These are phyloP conservation scores for Trichoderma sp. DNA, from an alignment of 2,329 filamentous ascomycete genomes.

Conservation along the genomic window DNA sequence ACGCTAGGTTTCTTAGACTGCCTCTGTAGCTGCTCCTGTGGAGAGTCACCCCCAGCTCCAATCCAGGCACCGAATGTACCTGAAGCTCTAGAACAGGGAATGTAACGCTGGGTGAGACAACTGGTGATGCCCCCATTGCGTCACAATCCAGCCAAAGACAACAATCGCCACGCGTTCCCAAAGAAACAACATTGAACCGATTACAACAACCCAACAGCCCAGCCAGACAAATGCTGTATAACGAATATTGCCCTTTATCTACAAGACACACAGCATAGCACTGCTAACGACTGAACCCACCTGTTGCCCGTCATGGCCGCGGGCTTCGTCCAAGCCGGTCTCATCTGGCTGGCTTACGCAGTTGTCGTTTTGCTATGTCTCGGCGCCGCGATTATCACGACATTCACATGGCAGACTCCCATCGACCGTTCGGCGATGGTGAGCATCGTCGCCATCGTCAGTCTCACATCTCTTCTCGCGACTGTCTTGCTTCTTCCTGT, in stretches of 20 bases:
- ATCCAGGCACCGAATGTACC: conserved; percentile 10
- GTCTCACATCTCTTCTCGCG: conserved; percentile 81
- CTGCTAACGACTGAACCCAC: not conserved
- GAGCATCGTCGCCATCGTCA: conserved; percentile 80
- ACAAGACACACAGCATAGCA: not conserved
- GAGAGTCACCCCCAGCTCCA: not conserved
- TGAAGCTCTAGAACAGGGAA: conserved; percentile 19
- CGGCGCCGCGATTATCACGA: conserved; percentile 76
- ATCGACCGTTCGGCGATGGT: conserved; percentile 81
- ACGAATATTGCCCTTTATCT: not conserved
- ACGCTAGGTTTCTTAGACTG: not conserved
- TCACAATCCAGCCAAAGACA: conserved; percentile 22
- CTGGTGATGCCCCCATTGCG: conserved; percentile 24
- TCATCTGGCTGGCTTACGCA: conserved; percentile 95
- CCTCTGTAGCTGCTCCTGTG: not conserved
- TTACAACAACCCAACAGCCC: not conserved
- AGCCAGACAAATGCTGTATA: not conserved
- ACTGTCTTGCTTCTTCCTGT: conserved; percentile 91
- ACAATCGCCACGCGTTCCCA: conserved; percentile 12
- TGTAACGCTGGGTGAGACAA: conserved; percentile 4
- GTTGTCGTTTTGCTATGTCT: conserved; percentile 76
- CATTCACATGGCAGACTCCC: conserved; percentile 87
- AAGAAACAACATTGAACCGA: conserved; percentile 7
- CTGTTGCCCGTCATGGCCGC: conserved; percentile 37
- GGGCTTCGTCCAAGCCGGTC: conserved; percentile 74